Conservation (phyloP, 1,284 basidiomycete species). For the Trametes sp. region DNA sequence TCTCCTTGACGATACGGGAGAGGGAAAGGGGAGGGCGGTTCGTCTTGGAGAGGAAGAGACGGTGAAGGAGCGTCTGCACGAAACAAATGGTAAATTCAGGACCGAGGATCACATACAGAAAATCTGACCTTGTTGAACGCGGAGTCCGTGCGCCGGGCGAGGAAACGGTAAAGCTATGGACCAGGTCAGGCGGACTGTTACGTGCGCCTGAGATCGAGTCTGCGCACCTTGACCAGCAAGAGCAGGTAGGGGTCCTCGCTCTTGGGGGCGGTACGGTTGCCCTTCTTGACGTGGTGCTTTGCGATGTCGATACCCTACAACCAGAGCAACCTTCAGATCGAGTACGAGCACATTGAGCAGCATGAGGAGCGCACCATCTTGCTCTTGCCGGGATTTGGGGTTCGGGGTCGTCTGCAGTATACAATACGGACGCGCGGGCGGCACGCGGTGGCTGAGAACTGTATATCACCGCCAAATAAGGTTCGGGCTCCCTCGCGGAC, state of each 20-base stretch:
- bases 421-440: slow-evolving; percentile 27
- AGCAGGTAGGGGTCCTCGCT: slow-evolving; percentile 99
- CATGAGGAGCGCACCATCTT: slow-evolving; percentile 78
- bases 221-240: slow-evolving; percentile 92
- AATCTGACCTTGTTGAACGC: slow-evolving; percentile 91
- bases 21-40: slow-evolving; percentile 98
- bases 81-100: slow-evolving; percentile 23
- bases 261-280: slow-evolving; percentile 93
- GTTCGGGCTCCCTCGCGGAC: slow-evolving; percentile 41
- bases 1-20: slow-evolving; percentile 89
- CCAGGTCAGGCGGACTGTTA: neutral
- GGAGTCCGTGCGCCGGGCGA: slow-evolving; percentile 96
- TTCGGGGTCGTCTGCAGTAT: slow-evolving; percentile 39
- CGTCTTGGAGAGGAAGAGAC: slow-evolving; percentile 96
- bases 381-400: slow-evolving; percentile 61
- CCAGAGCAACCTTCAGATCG: slow-evolving; percentile 15
- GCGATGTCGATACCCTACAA: slow-evolving; percentile 96
- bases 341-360: slow-evolving; percentile 27
- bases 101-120: neutral
- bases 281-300: slow-evolving; percentile 99
- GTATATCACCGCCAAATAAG: slow-evolving; percentile 51
- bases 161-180: slow-evolving; percentile 94
- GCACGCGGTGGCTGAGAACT: slow-evolving; percentile 56
- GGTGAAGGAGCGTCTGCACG: slow-evolving; percentile 86
- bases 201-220: neutral